These are phyloP conservation scores for Lobosporangium transversale DNA, from an alignment of 192 early-diverging fungal species.

Conservation along the genomic window DNA sequence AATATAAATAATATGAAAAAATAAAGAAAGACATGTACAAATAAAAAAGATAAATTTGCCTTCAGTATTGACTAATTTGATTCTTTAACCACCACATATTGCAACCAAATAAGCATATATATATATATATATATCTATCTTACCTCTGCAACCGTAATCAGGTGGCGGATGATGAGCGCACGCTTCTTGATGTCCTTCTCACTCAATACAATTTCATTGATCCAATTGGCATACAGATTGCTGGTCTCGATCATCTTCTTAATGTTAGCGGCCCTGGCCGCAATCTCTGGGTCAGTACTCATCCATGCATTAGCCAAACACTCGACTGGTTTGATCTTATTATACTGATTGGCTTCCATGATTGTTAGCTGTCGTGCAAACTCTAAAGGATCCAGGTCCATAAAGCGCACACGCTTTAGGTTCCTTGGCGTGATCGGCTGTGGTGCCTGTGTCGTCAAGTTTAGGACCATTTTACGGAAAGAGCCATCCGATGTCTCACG, in stretches of 20 bases:
- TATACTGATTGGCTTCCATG: conserved; percentile 84
- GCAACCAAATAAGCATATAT: no score
- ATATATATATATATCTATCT: neutral
- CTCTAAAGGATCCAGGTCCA: conserved; percentile 93
- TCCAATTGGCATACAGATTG: conserved; percentile 85
- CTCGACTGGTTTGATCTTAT: conserved; percentile 86
- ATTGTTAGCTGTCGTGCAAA: conserved; percentile 96
- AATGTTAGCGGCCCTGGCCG: conserved; percentile 82
- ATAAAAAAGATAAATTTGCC: neutral
- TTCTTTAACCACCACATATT: neutral
- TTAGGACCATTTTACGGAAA: conserved; percentile 71
- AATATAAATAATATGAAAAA: neutral
- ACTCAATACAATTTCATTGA: conserved; percentile 81
- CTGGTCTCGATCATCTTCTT: conserved; percentile 87
- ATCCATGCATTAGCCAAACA: conserved; percentile 94
- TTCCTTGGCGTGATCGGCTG: conserved; percentile 85
- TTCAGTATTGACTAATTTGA: neutral
- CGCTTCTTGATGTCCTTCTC: conserved; percentile 87
- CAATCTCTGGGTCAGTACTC: conserved; percentile 59
- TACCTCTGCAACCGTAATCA: conserved; percentile 82
- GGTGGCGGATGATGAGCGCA: conserved; percentile 78
- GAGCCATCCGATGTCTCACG: conserved; percentile 63
- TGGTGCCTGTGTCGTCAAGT: conserved; percentile 70
- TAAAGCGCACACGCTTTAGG: conserved; percentile 77
- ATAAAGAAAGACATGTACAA: neutral